phyloP scores from a whole-genome alignment of 2,329 filamentous ascomycete species.

The Trichoderma hamatum region DNA sequence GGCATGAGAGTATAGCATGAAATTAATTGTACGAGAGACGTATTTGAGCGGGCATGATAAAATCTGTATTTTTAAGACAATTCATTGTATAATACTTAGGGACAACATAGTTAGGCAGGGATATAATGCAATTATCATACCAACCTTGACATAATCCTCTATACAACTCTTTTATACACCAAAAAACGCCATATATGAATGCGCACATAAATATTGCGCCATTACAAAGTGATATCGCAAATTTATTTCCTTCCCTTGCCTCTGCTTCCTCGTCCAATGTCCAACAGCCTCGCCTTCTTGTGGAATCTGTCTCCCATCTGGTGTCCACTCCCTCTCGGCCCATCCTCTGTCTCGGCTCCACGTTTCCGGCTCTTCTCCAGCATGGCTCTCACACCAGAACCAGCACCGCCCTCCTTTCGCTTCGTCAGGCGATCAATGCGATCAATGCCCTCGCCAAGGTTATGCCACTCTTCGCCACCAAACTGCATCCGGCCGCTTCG shows the following conservation, averaged over 20 bases:
- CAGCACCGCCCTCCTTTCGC: constrained; percentile 59
- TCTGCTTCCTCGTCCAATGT: constrained; percentile 50
- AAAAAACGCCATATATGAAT: background rate
- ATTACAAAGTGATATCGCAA: constrained; percentile 1
- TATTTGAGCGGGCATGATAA: background rate
- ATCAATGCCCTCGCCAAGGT: constrained; percentile 81
- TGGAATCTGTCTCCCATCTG: constrained; percentile 75
- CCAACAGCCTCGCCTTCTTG: constrained; percentile 65
- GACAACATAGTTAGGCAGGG: background rate
- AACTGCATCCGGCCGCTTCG: constrained; percentile 64
- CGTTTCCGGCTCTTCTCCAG: constrained; percentile 88
- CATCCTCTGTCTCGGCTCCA: constrained; percentile 67
- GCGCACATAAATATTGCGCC: background rate
- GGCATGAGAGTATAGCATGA: background rate
- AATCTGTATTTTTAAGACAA: background rate
- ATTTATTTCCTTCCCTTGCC: constrained; percentile 44
- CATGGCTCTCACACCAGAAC: constrained; percentile 60
- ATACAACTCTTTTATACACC: constrained; percentile 9
- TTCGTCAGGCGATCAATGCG: constrained; percentile 82
- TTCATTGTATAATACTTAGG: background rate
- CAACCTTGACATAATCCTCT: background rate
- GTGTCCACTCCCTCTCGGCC: constrained; percentile 65
- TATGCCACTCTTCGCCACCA: constrained; percentile 92
- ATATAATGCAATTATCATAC: background rate
- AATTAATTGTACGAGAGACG: background rate